Evolutionary conservation across 2,329 filamentous ascomycete genomes (phyloP).

Genomic region (Bimuria novae-zelandiae): DNA sequence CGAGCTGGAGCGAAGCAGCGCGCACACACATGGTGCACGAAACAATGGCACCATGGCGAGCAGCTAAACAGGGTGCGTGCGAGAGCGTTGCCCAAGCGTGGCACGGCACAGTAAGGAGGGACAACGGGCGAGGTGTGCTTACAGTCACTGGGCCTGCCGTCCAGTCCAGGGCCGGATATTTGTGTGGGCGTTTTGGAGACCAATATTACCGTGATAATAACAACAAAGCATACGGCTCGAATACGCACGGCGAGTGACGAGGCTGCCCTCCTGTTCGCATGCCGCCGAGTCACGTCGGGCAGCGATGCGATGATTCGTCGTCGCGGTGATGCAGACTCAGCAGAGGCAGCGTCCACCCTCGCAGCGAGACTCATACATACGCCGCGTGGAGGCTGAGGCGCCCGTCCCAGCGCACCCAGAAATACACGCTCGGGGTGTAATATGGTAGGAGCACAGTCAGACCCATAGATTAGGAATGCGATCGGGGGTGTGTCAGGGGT

Average conservation of each 20-base stretch:
- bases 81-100: constrained; percentile 20
- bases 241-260: constrained; percentile 8
- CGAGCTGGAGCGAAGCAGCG: constrained; percentile 1
- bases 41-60: constrained; percentile 12
- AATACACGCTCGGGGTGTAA: constrained; percentile 20
- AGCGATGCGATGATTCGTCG: background rate
- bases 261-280: constrained; percentile 15
- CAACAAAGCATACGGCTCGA: constrained; percentile 6
- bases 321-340: too few relatives aligned
- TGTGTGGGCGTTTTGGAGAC: constrained; percentile 18
- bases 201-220: constrained; percentile 17
- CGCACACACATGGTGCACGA: constrained; percentile 10
- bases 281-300: constrained; percentile 21
- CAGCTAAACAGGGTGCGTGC: constrained; percentile 15
- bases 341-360: background rate
- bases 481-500: constrained; percentile 24
- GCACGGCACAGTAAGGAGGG: constrained; percentile 22
- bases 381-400: constrained; percentile 17
- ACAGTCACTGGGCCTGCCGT: background rate
- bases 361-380: constrained; percentile 13
- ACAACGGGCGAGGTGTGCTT: constrained; percentile 11
- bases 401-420: constrained; percentile 16
- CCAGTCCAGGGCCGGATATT: constrained; percentile 5
- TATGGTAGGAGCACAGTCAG: constrained; percentile 28
- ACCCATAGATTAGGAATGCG: constrained; percentile 37